Evolutionary conservation across 2,329 filamentous ascomycete species (phyloP), one percentile per base, ranked within the genome.

Genomic region (Claviceps africana): DNA sequence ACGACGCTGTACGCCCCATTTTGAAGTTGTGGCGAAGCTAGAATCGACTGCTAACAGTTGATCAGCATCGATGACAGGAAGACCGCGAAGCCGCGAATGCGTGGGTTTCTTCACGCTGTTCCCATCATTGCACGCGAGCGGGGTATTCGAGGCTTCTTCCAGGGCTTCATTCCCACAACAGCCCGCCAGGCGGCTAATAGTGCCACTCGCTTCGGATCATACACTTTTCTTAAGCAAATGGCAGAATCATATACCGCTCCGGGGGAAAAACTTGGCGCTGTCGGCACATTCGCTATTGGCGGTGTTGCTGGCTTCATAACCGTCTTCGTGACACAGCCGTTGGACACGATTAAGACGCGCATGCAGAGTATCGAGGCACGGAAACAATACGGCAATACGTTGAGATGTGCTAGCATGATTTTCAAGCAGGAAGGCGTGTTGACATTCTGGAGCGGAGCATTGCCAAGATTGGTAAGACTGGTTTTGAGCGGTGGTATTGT

Each of bases 341-440:
- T 98, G 44, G 93, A 98, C 67, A 97, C 91, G 0, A 79, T 98
- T 66, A 98, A 98, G 79, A 98, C 93, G 58, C 71, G 88, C 56
- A 98, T 98, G 93, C 93, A 98, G 77, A 95, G 88, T 59, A 84
- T 96, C 55, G 88, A 96, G 67, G 88, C 91, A 35, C 79, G 78
- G 56, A 73, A 71, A 44, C 71, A 84, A 55, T 98, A 98, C 65
- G 89, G 86, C 64, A 96, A 95, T 70, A 93, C 85, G 60, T 78
- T 95, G 58, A 78, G 82, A 47, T 98, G 93, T 67, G 90, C 86
- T 0, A 75, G 78, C 11, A 76, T 83, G 62, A 95, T 98, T 58
- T 85, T 93, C 67, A 86, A 82, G 69, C 82, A 96, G 51, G 93
- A 98, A 70, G 91, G 93, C 2, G 52, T 97, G 13, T 66, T 91